phyloP scores from a whole-genome alignment of 139 green algal species.

The Chlorella sp. region DNA sequence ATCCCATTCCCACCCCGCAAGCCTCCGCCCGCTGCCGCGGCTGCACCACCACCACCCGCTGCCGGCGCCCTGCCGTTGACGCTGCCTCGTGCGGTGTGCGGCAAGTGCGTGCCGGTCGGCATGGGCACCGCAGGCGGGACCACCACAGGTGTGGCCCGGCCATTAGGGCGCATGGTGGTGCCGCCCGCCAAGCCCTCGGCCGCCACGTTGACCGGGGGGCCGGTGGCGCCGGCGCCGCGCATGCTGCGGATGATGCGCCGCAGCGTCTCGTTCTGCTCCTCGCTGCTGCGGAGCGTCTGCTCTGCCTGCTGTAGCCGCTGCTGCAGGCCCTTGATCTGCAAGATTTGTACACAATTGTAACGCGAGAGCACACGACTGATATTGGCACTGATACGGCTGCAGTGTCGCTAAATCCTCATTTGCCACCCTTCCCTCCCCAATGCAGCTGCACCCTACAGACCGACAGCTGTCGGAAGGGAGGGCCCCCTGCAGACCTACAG shows the following conservation, averaged over 20 bases:
- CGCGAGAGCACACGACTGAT: not conserved
- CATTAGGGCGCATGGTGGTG: no score
- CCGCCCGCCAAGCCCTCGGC: no score
- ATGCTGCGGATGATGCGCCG: conserved; percentile 27
- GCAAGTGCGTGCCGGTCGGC: no score
- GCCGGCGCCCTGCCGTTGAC: not conserved
- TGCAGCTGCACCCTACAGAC: not conserved
- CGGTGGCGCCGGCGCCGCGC: not conserved
- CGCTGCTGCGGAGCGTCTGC: not conserved
- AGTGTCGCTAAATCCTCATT: not conserved
- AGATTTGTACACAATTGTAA: not conserved
- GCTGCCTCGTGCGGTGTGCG: no score
- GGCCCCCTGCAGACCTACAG: not conserved
- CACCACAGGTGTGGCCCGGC: no score
- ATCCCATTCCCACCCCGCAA: no score
- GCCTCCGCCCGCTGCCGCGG: no score
- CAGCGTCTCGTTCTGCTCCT: conserved; percentile 19
- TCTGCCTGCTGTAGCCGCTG: conserved; percentile 9
- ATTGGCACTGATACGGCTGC: not conserved
- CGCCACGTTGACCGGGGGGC: no score
- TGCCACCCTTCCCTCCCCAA: not conserved
- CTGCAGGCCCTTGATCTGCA: conserved; percentile 1
- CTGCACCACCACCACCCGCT: no score
- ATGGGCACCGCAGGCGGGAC: not conserved
- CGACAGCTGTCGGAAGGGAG: no score